Evolutionary conservation across 169 alveolate species (phyloP), one percentile per base, ranked within the genome.

Genomic region (Theileria parva): DNA sequence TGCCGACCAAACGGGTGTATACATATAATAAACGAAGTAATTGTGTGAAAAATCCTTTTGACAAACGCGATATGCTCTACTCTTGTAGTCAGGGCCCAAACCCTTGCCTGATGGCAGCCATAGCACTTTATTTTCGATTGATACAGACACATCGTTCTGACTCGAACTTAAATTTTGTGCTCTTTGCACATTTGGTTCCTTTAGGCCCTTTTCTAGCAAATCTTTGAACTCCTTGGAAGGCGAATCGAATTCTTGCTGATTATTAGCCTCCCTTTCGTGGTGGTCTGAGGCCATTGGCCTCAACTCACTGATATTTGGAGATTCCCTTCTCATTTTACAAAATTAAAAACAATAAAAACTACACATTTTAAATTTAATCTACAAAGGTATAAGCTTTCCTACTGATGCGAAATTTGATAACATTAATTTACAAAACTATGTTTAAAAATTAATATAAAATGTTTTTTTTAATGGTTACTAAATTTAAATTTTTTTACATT

Each of bases 71-170:
- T 85, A 86, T 12, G 79, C 39, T 55, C 87, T 69, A 7, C 60
- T 68, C 15, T 44, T 71, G 64, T 53, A 70, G 37, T 70, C 57
- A n/a, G 74, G 15, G 21, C 71, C 81, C 30, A 23, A 8, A 32
- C 39, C 75, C 44, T 25, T 75, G 55, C 50, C n/a, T 19, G 89
- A 83, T 19, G 89, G 89, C 64, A 83, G 67, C 89, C 89, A 83
- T 4, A 75, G 86, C 77, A 60, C 67, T 72, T 74, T 70, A 17
- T 19, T 34, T 0, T 66, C 86, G 2, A 53, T 30, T 25, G 77
- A 23, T 53, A 73, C 28, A 32, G 71, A 63, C 2, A 63, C 71
- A 63, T 63, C 50, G 13, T 23, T 30, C 32, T 6, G 51, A 8
- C 9, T 11, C 51, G 39, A 13, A 6, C 7, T 39, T 63, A 11